Conservation (phyloP, 2,329 filamentous ascomycete genomes). For the Magnaporthiopsis rhizophila region DNA sequence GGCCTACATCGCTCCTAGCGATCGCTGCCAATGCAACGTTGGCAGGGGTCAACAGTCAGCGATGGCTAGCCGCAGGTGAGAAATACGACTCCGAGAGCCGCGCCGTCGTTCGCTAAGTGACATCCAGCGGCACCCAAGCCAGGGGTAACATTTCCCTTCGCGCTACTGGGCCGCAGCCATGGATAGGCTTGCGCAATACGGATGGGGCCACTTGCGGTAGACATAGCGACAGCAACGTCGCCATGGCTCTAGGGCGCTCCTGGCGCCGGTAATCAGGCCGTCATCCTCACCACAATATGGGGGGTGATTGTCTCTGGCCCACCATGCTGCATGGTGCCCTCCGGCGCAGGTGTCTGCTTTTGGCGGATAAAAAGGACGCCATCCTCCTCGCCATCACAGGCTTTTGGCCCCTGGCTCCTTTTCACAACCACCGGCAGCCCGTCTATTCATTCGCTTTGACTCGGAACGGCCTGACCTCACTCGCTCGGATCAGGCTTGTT, state of each 20-base stretch:
- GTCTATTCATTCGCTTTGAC: background rate
- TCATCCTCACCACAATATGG: background rate
- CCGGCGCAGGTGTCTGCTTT: background rate
- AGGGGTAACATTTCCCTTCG: background rate
- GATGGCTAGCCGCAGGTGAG: background rate
- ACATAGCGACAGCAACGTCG: background rate
- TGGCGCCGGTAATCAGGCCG: background rate
- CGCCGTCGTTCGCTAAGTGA: background rate
- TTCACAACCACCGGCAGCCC: background rate
- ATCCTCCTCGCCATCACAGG: background rate
- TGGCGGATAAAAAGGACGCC: background rate
- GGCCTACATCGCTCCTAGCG: background rate
- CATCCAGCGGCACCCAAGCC: background rate
- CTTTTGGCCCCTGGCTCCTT: background rate
- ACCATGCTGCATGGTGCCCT: background rate
- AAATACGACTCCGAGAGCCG: background rate
- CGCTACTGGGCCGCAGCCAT: background rate
- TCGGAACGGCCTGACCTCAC: background rate
- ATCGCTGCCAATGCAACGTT: background rate
- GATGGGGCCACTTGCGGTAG: background rate
- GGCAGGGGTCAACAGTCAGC: background rate
- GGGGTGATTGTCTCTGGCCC: background rate
- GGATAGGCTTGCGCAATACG: background rate
- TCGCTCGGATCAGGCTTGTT: background rate
- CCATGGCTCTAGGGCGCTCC: background rate